Percentiles rank a stretch among this genome's conserved stretches.
These are phyloP conservation scores for Starmerella potacharoeniae DNA, from an alignment of 805 yeast species.

Conservation along the genomic window DNA sequence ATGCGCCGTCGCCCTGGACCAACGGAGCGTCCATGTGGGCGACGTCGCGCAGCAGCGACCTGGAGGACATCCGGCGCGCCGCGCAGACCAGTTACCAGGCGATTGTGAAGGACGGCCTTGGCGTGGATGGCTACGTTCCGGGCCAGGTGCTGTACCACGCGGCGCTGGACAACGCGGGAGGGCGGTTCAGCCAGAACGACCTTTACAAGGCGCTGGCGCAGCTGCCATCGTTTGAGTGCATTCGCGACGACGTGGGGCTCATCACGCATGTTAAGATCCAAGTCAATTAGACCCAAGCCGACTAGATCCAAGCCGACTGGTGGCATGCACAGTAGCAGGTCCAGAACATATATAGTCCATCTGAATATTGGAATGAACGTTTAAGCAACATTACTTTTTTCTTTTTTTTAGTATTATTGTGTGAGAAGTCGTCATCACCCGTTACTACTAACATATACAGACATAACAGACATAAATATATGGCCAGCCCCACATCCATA, in stretches of 20 bases:
- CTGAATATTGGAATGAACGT: too few relatives aligned
- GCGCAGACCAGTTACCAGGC: conserved; percentile 23
- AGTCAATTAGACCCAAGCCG: not conserved
- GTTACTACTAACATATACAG: not conserved
- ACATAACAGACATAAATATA: not conserved
- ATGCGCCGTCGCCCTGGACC: conserved; percentile 1
- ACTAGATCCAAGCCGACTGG: too few relatives aligned
- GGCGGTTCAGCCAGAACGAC: conserved; percentile 24
- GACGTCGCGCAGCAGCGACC: not conserved
- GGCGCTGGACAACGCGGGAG: conserved; percentile 19
- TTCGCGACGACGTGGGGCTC: conserved; percentile 28
- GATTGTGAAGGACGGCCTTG: conserved; percentile 18
- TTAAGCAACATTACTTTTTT: too few relatives aligned
- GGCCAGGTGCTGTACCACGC: conserved; percentile 28
- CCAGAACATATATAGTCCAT: too few relatives aligned
- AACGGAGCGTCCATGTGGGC: not conserved
- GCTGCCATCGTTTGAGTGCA: conserved; percentile 20
- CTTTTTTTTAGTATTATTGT: not conserved
- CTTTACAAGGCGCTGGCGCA: conserved; percentile 24
- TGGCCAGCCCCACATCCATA: not conserved
- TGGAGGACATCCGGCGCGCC: conserved; percentile 17
- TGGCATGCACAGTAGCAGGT: not conserved
- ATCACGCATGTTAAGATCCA: conserved; percentile 24
- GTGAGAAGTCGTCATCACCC: not conserved
- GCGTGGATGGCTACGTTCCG: conserved; percentile 29